Evolutionary conservation across 2,329 filamentous ascomycete species (phyloP).

Genomic region (Ploettnerulaceae sp.): DNA sequence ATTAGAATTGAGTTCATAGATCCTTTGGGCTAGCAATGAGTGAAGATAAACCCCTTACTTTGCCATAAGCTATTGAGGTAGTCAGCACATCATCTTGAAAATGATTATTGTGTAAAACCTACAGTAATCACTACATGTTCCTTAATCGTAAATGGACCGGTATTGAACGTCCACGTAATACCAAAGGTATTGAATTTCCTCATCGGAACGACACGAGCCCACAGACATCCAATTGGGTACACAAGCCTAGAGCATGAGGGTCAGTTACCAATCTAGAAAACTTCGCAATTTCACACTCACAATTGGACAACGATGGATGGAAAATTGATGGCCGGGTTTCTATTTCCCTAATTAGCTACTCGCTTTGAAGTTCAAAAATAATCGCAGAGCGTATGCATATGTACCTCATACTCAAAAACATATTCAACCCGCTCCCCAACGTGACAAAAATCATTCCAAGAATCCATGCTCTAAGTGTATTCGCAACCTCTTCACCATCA

Average conservation of each 20-base stretch:
- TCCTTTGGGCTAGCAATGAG: neutral
- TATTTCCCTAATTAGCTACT: neutral
- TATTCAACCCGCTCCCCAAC: constrained; percentile 21
- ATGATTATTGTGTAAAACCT: neutral
- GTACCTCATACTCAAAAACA: constrained; percentile 22
- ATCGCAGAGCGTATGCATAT: neutral
- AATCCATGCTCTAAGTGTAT: constrained; percentile 59
- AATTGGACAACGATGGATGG: constrained; percentile 44
- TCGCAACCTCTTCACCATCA: constrained; percentile 60
- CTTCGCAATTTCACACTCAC: constrained; percentile 28
- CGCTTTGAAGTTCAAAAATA: no score
- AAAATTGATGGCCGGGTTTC: constrained; percentile 15
- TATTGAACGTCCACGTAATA: constrained; percentile 52
- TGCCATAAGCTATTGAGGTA: constrained; percentile 18
- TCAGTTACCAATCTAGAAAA: constrained; percentile 4
- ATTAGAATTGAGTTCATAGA: neutral
- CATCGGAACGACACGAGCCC: constrained; percentile 39
- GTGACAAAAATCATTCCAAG: constrained; percentile 45
- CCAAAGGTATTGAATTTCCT: constrained; percentile 43
- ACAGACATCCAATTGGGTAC: constrained; percentile 20
- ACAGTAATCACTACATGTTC: constrained; percentile 64
- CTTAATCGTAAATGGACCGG: constrained; percentile 64
- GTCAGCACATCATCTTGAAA: constrained; percentile 33
- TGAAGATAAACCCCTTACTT: constrained; percentile 15
- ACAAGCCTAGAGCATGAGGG: constrained; percentile 10